These are phyloP conservation scores for Testicularia cyperi DNA, from an alignment of 1,284 basidiomycete genomes.

Conservation along the genomic window DNA sequence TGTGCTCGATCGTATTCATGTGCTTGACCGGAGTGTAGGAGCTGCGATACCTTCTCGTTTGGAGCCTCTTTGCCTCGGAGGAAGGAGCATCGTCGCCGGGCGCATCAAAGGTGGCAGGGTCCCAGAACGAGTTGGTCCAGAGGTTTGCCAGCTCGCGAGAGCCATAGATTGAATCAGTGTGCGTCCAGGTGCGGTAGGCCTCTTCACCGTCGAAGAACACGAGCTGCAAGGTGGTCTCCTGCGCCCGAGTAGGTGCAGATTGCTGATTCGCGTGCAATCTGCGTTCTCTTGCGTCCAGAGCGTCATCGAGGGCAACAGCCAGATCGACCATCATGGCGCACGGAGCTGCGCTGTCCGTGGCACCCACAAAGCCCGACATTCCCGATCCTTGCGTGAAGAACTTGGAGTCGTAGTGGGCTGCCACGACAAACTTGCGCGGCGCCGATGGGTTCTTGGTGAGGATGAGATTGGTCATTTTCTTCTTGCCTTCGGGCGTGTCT, in stretches of 20 bases:
- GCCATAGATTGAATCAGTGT: constrained; percentile 88
- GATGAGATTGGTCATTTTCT: constrained; percentile 84
- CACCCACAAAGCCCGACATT: constrained; percentile 82
- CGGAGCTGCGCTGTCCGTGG: constrained; percentile 94
- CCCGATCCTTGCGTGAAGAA: constrained; percentile 73
- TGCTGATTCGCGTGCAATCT: constrained; percentile 13
- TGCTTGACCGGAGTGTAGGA: constrained; percentile 29
- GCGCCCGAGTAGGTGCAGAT: constrained; percentile 45
- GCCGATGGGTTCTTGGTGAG: constrained; percentile 82
- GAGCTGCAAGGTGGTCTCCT: constrained; percentile 87
- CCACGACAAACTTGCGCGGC: constrained; percentile 80
- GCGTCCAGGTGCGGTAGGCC: constrained; percentile 87
- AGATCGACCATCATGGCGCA: constrained; percentile 71
- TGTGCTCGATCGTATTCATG: constrained; percentile 54
- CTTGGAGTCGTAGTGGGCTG: constrained; percentile 96
- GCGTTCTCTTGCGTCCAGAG: constrained; percentile 38
- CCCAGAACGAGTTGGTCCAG: constrained; percentile 34
- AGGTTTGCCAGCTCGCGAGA: constrained; percentile 63
- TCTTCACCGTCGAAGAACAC: constrained; percentile 98
- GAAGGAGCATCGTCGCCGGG: no score
- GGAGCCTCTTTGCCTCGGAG: no score
- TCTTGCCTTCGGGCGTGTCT: constrained; percentile 76
- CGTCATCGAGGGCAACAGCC: constrained; percentile 47
- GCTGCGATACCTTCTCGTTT: constrained; percentile 10
- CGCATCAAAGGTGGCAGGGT: constrained; percentile 5